phyloP scores from a whole-genome alignment of 1,284 basidiomycete species.

The Apiotrichum siamense region DNA sequence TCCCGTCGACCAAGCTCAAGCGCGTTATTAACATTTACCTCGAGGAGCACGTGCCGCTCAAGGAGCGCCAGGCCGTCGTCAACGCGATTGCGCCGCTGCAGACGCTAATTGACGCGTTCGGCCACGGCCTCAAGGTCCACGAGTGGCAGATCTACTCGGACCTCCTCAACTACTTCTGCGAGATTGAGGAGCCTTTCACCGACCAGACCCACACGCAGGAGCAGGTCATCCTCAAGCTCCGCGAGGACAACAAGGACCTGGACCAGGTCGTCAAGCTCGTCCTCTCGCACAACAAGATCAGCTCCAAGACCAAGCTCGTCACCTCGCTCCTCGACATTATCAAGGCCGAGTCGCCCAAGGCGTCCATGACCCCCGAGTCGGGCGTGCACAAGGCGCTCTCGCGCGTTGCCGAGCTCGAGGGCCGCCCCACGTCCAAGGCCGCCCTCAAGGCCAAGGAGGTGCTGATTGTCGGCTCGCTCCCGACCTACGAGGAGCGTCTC shows the following conservation, averaged over 20 bases:
- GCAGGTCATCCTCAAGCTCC: slow-evolving; percentile 79
- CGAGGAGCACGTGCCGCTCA: slow-evolving; percentile 69
- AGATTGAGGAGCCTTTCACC: slow-evolving; percentile 87
- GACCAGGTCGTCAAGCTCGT: slow-evolving; percentile 83
- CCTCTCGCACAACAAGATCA: slow-evolving; percentile 90
- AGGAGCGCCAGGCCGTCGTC: slow-evolving; percentile 72
- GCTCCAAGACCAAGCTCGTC: slow-evolving; percentile 85
- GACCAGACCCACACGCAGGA: slow-evolving; percentile 70
- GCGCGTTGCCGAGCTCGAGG: slow-evolving; percentile 64
- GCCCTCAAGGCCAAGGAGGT: slow-evolving; percentile 96
- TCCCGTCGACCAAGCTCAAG: slow-evolving; percentile 61
- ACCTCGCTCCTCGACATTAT: slow-evolving; percentile 80
- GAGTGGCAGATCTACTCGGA: slow-evolving; percentile 56
- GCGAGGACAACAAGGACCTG: slow-evolving; percentile 88
- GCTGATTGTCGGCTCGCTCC: slow-evolving; percentile 90
- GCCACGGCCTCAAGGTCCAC: slow-evolving; percentile 77
- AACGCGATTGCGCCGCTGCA: slow-evolving; percentile 65
- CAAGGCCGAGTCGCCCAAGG: slow-evolving; percentile 70
- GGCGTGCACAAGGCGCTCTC: slow-evolving; percentile 39
- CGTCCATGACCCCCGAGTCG: slow-evolving; percentile 52
- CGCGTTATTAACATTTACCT: slow-evolving; percentile 69
- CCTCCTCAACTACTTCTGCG: slow-evolving; percentile 47
- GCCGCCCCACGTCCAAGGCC: slow-evolving; percentile 76
- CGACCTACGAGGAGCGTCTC: slow-evolving; percentile 89
- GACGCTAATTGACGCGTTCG: slow-evolving; percentile 75